phyloP scores from a whole-genome alignment of 2,329 filamentous ascomycete genomes.

The Lecanicillium sp. region DNA sequence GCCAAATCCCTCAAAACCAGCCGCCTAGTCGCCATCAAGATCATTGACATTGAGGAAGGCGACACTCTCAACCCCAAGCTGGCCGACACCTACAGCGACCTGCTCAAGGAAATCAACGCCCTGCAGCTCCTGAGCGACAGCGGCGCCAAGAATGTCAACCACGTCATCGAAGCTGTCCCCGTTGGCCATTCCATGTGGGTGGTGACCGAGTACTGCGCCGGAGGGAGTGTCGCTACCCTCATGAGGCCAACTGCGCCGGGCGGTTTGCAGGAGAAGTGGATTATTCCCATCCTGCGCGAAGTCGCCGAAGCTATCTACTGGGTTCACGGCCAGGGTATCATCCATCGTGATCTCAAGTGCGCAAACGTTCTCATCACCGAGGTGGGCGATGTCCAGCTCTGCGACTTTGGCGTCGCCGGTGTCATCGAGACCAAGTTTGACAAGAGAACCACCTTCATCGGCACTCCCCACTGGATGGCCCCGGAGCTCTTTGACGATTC shows the following conservation, averaged over 20 bases:
- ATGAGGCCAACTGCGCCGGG: conserved; percentile 61
- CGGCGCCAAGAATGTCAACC: conserved; percentile 72
- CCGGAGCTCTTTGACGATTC: conserved; percentile 64
- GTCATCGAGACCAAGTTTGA: conserved; percentile 67
- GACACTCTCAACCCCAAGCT: conserved; percentile 60
- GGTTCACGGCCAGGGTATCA: conserved; percentile 62
- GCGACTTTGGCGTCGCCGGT: conserved; percentile 78
- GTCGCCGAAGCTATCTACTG: conserved; percentile 59
- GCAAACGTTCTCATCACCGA: conserved; percentile 77
- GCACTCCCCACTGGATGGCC: conserved; percentile 82
- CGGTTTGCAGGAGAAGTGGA: conserved; percentile 63
- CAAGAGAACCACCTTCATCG: conserved; percentile 74
- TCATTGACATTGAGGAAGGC: conserved; percentile 74
- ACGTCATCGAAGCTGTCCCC: conserved; percentile 70
- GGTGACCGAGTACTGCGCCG: conserved; percentile 78
- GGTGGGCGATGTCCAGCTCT: conserved; percentile 68
- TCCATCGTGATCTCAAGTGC: conserved; percentile 66
- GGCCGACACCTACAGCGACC: conserved; percentile 61
- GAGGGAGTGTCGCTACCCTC: conserved; percentile 69
- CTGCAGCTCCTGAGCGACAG: conserved; percentile 66
- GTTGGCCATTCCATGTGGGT: conserved; percentile 81
- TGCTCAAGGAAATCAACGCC: conserved; percentile 61
- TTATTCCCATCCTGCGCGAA: conserved; percentile 59
- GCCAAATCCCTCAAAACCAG: conserved; percentile 38
- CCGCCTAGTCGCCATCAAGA: conserved; percentile 66